Percentiles rank a stretch among this genome's conserved stretches.
These are phyloP conservation scores for Pyricularia pennisetigena DNA, from an alignment of 2,329 filamentous ascomycete species.

Conservation along the genomic window DNA sequence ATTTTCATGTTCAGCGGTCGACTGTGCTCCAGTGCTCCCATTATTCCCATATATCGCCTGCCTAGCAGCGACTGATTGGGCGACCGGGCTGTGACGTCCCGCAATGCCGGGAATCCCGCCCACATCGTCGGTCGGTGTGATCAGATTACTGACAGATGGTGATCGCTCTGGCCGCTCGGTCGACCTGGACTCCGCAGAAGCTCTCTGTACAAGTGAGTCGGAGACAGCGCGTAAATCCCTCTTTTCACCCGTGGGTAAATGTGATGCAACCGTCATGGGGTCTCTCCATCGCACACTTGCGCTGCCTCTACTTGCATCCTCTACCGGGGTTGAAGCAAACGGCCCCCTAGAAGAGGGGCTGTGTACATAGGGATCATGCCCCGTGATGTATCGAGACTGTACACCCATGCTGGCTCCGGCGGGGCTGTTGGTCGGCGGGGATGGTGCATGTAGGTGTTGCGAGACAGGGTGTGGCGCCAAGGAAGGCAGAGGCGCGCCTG, in stretches of 20 bases:
- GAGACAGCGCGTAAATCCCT: neutral
- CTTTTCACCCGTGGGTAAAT: neutral
- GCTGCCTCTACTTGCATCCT: neutral
- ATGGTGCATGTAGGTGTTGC: conserved; percentile 6
- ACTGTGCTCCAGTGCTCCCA: neutral
- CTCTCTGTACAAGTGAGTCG: neutral
- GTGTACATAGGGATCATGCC: neutral
- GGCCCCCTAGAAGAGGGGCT: neutral
- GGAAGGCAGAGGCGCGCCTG: conserved; percentile 13
- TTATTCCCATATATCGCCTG: neutral
- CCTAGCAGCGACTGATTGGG: neutral
- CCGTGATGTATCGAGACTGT: neutral
- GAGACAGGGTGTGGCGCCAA: conserved; percentile 10
- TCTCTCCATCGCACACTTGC: conserved; percentile 2
- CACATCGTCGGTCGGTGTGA: conserved; percentile 6
- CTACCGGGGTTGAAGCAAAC: neutral
- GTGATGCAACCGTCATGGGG: neutral
- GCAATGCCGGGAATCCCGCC: neutral
- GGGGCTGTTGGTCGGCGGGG: neutral
- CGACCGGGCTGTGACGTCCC: neutral
- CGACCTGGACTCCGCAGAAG: neutral
- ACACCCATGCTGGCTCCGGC: neutral
- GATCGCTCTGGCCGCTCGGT: conserved; percentile 7
- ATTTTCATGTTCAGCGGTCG: neutral
- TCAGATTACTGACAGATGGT: conserved; percentile 11